phyloP scores from a whole-genome alignment of 2,329 filamentous ascomycete genomes.

The Blastomyces parvus region DNA sequence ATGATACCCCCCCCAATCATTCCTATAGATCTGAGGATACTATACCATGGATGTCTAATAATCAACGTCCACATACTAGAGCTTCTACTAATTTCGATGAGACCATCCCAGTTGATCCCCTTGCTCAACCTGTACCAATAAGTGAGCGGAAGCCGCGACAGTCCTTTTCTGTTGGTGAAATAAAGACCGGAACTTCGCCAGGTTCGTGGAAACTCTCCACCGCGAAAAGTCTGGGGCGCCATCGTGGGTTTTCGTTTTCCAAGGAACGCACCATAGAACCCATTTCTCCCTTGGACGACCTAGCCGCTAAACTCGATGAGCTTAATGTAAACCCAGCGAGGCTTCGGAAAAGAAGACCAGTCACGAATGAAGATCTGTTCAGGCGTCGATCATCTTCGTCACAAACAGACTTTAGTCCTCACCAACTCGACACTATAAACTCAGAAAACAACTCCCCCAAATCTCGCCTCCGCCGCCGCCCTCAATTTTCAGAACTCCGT shows the following conservation, averaged over 20 bases:
- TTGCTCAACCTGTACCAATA: background rate
- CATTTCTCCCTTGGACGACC: conserved; percentile 15
- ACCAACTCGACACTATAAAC: conserved; percentile 3
- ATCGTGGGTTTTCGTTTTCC: conserved; percentile 12
- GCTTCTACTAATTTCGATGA: background rate
- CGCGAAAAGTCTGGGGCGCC: conserved; percentile 27
- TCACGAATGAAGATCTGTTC: conserved; percentile 34
- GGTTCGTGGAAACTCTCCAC: conserved; percentile 31
- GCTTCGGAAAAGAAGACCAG: conserved; percentile 29
- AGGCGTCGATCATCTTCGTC: conserved; percentile 27
- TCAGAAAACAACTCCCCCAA: conserved; percentile 10
- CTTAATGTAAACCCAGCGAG: conserved; percentile 19
- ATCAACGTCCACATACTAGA: background rate
- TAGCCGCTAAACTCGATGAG: conserved; percentile 21
- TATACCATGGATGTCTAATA: background rate
- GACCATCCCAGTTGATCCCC: conserved; percentile 3
- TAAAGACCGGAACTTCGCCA: conserved; percentile 30
- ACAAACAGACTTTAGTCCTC: conserved; percentile 17
- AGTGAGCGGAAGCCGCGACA: conserved; percentile 27
- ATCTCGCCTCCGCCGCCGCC: conserved; percentile 15
- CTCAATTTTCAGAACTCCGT: conserved; percentile 15
- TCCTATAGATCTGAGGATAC: conserved; percentile 6
- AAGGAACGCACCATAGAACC: conserved; percentile 24
- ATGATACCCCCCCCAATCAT: conserved; percentile 17
- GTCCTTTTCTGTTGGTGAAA: conserved; percentile 44